Percentiles rank a stretch among this genome's conserved stretches.
Evolutionary conservation across 1,284 basidiomycete genomes (phyloP).

Genomic region (Paramarasmius palmivorus): DNA sequence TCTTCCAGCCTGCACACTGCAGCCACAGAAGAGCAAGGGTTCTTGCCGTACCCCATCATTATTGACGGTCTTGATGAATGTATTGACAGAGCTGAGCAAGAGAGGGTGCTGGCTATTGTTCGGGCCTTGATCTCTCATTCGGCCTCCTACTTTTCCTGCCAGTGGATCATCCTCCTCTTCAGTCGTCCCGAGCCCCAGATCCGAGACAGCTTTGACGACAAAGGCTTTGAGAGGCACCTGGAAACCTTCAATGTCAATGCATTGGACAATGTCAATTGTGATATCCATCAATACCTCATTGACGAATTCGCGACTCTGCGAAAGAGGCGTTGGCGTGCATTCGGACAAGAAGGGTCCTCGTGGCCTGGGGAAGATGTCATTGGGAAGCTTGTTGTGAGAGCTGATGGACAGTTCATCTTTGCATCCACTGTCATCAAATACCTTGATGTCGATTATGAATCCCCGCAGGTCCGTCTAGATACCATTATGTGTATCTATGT

Average conservation of each 20-base stretch:
- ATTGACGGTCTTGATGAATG: no score
- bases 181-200: slow-evolving; percentile 2
- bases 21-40: no score
- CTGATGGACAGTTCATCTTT: neutral
- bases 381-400: neutral
- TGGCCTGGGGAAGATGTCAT: neutral
- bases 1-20: no score
- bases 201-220: neutral
- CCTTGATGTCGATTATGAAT: neutral
- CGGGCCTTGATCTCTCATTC: no score
- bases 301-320: neutral
- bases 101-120: no score
- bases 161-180: neutral
- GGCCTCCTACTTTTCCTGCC: no score
- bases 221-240: neutral
- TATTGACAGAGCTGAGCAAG: no score
- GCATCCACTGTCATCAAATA: neutral
- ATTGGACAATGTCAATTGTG: neutral
- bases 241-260: neutral
- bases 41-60: no score
- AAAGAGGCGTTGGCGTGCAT: neutral
- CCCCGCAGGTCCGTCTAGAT: neutral
- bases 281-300: neutral
- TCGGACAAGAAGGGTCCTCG: neutral
- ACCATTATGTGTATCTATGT: neutral